Percentiles rank a stretch among this genome's conserved stretches.
Conservation (phyloP, 2,329 filamentous ascomycete species). For the Trichoderma hamatum region DNA sequence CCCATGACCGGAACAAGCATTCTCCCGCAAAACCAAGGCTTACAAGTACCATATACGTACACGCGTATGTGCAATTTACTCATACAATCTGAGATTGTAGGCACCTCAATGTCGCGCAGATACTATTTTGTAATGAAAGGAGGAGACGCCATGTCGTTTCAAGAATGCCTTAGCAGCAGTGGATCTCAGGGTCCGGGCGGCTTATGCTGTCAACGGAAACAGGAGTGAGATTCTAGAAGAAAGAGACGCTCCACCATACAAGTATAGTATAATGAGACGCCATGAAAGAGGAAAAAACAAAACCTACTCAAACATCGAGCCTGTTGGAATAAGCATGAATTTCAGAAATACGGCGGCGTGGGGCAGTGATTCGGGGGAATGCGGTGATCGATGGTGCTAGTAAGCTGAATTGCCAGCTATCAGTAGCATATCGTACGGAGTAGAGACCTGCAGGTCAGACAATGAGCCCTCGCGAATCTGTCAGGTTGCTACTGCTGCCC, state of each 20-base stretch:
- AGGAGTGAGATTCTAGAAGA: slow-evolving; percentile 20
- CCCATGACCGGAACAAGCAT: not conserved
- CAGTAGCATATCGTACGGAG: not conserved
- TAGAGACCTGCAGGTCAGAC: slow-evolving; percentile 17
- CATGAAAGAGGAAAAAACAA: not conserved
- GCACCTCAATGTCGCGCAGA: slow-evolving; percentile 27
- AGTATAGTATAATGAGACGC: not conserved
- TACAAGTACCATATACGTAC: not conserved
- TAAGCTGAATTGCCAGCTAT: not conserved
- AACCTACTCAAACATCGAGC: not conserved
- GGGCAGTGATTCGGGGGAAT: slow-evolving; percentile 12
- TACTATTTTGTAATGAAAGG: slow-evolving; percentile 19
- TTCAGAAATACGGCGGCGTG: slow-evolving; percentile 19
- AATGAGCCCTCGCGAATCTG: slow-evolving; percentile 22
- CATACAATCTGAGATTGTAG: not conserved
- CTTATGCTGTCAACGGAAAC: slow-evolving; percentile 22
- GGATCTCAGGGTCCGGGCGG: slow-evolving; percentile 28
- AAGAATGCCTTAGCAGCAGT: slow-evolving; percentile 28
- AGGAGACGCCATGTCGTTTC: slow-evolving; percentile 35
- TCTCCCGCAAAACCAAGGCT: not conserved
- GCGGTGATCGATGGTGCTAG: not conserved
- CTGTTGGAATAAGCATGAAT: slow-evolving; percentile 20
- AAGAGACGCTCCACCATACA: slow-evolving; percentile 13
- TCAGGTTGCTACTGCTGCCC: slow-evolving; percentile 8
- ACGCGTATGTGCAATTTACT: not conserved